A percentile compares a stretch with the other conserved stretches of the same genome.
Conservation (phyloP, 768 basidiomycete genomes). For the Tephrocybe sp. region DNA sequence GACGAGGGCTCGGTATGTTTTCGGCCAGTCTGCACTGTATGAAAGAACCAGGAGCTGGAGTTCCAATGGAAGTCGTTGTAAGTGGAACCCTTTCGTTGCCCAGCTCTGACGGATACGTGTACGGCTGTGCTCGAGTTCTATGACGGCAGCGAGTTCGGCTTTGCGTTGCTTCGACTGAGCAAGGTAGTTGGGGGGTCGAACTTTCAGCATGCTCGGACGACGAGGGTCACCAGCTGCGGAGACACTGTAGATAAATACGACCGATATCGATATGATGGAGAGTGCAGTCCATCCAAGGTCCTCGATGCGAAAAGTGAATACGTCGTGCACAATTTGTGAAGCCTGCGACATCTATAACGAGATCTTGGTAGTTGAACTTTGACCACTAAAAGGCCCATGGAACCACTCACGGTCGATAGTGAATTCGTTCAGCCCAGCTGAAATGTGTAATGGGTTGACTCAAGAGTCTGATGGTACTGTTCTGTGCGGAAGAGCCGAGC, state of each 20-base stretch:
- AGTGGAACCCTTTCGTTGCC: slow-evolving; percentile 21
- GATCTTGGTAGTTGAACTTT: background rate
- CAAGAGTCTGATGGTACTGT: background rate
- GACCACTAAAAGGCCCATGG: background rate
- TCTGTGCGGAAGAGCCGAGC: background rate
- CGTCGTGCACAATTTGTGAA: slow-evolving; percentile 1
- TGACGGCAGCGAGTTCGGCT: slow-evolving; percentile 18
- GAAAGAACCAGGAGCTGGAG: slow-evolving; percentile 29
- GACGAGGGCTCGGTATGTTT: slow-evolving; percentile 30
- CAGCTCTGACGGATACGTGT: slow-evolving; percentile 15
- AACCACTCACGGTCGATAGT: background rate
- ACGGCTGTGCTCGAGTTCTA: slow-evolving; percentile 22
- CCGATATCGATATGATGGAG: slow-evolving; percentile 13
- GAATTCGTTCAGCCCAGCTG: background rate
- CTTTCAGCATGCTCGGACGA: background rate
- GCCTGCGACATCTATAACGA: background rate
- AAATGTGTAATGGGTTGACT: background rate
- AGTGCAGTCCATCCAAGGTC: slow-evolving; percentile 15
- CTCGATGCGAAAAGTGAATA: slow-evolving; percentile 13
- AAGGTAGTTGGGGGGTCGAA: slow-evolving; percentile 14
- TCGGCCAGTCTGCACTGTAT: slow-evolving; percentile 27
- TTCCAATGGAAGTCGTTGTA: slow-evolving; percentile 32
- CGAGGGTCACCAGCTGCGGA: slow-evolving; percentile 11
- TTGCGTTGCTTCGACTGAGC: slow-evolving; percentile 21
- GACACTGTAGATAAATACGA: slow-evolving; percentile 16